Evolutionary conservation across 805 yeast species (phyloP).

Genomic region (Barnettozyma populi): DNA sequence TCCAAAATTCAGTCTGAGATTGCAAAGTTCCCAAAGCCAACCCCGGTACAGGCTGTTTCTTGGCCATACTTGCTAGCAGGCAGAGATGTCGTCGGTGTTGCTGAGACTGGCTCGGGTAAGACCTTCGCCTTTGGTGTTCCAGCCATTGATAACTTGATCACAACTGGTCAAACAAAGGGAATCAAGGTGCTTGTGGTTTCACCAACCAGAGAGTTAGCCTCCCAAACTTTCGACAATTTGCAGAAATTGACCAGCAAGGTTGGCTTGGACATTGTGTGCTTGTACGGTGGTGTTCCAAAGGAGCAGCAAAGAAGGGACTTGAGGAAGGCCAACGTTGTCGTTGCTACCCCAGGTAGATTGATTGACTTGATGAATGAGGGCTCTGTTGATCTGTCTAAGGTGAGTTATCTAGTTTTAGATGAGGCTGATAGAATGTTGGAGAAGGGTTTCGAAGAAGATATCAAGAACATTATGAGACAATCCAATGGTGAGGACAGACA

Average conservation of each 20-base stretch:
- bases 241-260: conserved; percentile 54
- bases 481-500: conserved; percentile 58
- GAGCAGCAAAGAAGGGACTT: conserved; percentile 79
- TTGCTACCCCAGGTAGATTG: conserved; percentile 98
- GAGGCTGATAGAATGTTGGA: conserved; percentile 99
- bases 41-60: conserved; percentile 91
- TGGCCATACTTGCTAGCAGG: conserved; percentile 86
- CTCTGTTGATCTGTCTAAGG: conserved; percentile 58
- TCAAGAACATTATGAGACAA: conserved; percentile 69
- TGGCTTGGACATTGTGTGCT: conserved; percentile 68
- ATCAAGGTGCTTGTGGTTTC: conserved; percentile 80
- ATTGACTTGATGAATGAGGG: conserved; percentile 89
- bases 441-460: conserved; percentile 97
- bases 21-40: conserved; percentile 77
- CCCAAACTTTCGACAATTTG: conserved; percentile 86
- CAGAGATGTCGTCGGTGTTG: conserved; percentile 91
- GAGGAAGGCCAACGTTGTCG: conserved; percentile 66
- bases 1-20: conserved; percentile 54
- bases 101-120: conserved; percentile 98
- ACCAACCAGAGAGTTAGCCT: conserved; percentile 96
- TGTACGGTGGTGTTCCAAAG: conserved; percentile 97
- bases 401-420: conserved; percentile 81
- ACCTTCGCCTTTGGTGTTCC: conserved; percentile 98
- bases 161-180: conserved; percentile 33
- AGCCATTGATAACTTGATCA: conserved; percentile 67